These are phyloP conservation scores for Kickxella alabastrina DNA, from an alignment of 192 early-diverging fungal species.

Conservation along the genomic window DNA sequence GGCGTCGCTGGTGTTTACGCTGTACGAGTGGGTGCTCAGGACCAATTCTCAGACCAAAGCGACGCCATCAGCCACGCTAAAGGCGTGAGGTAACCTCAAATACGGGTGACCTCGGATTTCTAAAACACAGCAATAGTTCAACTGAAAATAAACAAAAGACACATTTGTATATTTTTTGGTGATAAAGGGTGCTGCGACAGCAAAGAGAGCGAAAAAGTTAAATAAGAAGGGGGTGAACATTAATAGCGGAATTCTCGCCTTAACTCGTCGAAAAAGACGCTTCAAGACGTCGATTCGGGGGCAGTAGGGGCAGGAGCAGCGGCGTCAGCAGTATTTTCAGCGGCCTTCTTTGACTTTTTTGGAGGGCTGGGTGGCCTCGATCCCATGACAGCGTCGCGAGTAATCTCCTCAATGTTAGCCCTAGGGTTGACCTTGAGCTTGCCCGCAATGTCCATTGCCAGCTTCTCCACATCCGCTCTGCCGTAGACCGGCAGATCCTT, in stretches of 20 bases:
- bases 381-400: constrained; percentile 25
- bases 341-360: constrained; percentile 12
- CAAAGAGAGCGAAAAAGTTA: no score
- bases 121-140: no score
- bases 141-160: not conserved
- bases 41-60: constrained; percentile 5
- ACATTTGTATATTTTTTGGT: not conserved
- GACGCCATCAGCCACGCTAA: constrained; percentile 5
- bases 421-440: constrained; percentile 29
- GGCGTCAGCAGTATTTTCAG: no score
- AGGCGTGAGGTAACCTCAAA: constrained; percentile 3
- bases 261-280: no score
- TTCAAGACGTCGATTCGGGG: constrained; percentile 3
- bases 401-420: constrained; percentile 42
- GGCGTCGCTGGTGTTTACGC: constrained; percentile 84
- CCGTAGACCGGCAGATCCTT: constrained; percentile 39
- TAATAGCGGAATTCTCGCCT: no score
- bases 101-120: no score
- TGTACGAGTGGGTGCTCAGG: constrained; percentile 72
- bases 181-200: no score
- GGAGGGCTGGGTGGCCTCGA: constrained; percentile 10
- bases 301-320: no score
- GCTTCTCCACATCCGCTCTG: constrained; percentile 19
- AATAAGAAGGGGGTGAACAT: no score
- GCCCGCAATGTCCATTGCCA: constrained; percentile 23